A percentile compares a stretch with the other conserved stretches of the same genome.
These are phyloP conservation scores for Nepenthes mirabilis DNA, from an alignment of 148 eudicot species.

Conservation along the genomic window DNA sequence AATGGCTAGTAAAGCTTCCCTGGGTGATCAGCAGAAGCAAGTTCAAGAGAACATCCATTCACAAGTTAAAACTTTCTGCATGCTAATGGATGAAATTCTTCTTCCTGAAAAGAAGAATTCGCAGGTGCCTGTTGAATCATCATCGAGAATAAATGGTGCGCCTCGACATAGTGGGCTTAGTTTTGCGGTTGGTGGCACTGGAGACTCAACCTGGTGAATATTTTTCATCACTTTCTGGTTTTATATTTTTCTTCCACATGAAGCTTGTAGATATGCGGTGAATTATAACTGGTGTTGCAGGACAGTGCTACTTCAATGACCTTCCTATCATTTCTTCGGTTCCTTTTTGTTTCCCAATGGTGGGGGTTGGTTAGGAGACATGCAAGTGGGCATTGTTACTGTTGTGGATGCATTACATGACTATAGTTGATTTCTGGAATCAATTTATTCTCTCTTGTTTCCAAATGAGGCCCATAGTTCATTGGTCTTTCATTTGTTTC, in stretches of 20 bases:
- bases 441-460: too few species aligned
- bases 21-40: slow-evolving; percentile 67
- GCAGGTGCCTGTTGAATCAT: slow-evolving; percentile 16
- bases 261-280: background rate
- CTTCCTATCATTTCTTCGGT: too few species aligned
- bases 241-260: background rate
- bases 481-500: too few species aligned
- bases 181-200: slow-evolving; percentile 58
- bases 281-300: background rate
- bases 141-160: slow-evolving; percentile 16
- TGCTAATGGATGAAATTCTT: slow-evolving; percentile 64
- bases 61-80: slow-evolving; percentile 51
- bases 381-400: too few species aligned
- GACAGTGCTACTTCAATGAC: too few species aligned
- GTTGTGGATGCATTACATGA: too few species aligned
- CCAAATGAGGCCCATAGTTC: too few species aligned
- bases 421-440: too few species aligned
- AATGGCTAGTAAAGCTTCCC: slow-evolving; percentile 65
- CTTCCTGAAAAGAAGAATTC: slow-evolving; percentile 31
- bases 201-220: slow-evolving; percentile 41
- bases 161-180: slow-evolving; percentile 65
- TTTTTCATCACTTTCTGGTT: background rate
- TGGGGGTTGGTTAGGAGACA: background rate
- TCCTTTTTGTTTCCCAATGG: too few species aligned
- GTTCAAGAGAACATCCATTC: slow-evolving; percentile 84